phyloP scores from a whole-genome alignment of 2,329 filamentous ascomycete genomes.

The Purpureocillium lavendulum region DNA sequence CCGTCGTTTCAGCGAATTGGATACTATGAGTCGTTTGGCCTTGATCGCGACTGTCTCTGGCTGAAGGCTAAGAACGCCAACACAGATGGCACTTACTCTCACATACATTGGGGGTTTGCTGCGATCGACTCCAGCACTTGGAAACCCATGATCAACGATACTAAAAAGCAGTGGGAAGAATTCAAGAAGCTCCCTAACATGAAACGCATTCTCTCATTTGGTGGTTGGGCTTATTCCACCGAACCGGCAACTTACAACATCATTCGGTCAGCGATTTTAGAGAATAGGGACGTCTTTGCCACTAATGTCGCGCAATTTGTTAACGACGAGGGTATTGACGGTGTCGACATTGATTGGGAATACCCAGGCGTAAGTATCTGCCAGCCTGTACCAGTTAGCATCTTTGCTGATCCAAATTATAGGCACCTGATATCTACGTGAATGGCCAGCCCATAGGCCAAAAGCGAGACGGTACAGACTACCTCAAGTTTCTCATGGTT shows the following conservation, averaged over 20 bases:
- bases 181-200: constrained; percentile 12
- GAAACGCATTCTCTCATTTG: constrained; percentile 19
- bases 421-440: constrained; percentile 13
- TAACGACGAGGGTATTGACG: constrained; percentile 24
- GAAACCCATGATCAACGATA: constrained; percentile 10
- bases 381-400: background rate
- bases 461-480: constrained; percentile 5
- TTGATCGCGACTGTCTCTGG: constrained; percentile 6
- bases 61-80: constrained; percentile 9
- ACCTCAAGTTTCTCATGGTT: constrained; percentile 8
- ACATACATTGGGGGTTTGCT: constrained; percentile 21
- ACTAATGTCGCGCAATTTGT: constrained; percentile 26
- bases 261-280: constrained; percentile 12
- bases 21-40: constrained; percentile 12
- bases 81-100: constrained; percentile 10
- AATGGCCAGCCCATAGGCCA: constrained; percentile 16
- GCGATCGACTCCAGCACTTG: constrained; percentile 13
- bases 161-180: constrained; percentile 13
- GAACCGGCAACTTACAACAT: constrained; percentile 12
- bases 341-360: constrained; percentile 33
- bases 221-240: constrained; percentile 18
- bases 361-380: constrained; percentile 20
- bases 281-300: constrained; percentile 25
- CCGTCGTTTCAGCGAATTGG: constrained; percentile 9
- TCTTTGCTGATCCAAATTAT: background rate